Percentiles rank a stretch among this genome's conserved stretches.
Conservation (phyloP, 1,284 basidiomycete species). For the Vanrija sp. region DNA sequence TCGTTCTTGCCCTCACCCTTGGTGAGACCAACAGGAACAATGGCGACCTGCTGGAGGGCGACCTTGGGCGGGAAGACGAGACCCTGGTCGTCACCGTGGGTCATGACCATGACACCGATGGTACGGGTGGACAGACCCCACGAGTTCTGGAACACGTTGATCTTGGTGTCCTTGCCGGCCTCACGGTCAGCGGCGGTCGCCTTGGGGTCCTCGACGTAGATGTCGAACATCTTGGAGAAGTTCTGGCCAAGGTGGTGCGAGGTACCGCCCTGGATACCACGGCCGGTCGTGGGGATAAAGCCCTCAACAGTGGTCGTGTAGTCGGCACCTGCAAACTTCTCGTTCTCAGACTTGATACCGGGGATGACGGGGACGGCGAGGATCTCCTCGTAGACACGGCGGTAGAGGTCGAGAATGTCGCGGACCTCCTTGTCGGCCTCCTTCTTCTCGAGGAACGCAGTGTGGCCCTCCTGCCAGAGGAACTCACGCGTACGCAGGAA, state of each 20-base stretch:
- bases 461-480: constrained; percentile 99
- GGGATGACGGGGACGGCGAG: constrained; percentile 96
- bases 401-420: constrained; percentile 93
- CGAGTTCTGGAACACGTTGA: constrained; percentile 94
- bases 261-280: constrained; percentile 97
- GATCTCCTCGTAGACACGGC: constrained; percentile 92
- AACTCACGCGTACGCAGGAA: constrained; percentile 99
- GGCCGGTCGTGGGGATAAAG: constrained; percentile 93
- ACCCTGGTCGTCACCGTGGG: constrained; percentile 97
- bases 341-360: constrained; percentile 97
- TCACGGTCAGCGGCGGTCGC: constrained; percentile 21
- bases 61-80: constrained; percentile 93
- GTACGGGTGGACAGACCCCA: constrained; percentile 97
- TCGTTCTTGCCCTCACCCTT: constrained; percentile 57
- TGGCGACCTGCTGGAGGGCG: constrained; percentile 82
- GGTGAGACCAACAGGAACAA: constrained; percentile 87
- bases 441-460: constrained; percentile 80
- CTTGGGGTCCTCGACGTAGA: constrained; percentile 85
- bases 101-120: constrained; percentile 99
- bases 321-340: constrained; percentile 96
- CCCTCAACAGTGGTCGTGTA: constrained; percentile 99
- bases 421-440: constrained; percentile 90
- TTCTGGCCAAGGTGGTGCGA: constrained; percentile 98
- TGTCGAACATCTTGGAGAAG: constrained; percentile 99
- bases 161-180: constrained; percentile 53